Evolutionary conservation across 495 filamentous ascomycete species (phyloP), one percentile per base, ranked within the genome.

Genomic region (Cenococcum geophilum): DNA sequence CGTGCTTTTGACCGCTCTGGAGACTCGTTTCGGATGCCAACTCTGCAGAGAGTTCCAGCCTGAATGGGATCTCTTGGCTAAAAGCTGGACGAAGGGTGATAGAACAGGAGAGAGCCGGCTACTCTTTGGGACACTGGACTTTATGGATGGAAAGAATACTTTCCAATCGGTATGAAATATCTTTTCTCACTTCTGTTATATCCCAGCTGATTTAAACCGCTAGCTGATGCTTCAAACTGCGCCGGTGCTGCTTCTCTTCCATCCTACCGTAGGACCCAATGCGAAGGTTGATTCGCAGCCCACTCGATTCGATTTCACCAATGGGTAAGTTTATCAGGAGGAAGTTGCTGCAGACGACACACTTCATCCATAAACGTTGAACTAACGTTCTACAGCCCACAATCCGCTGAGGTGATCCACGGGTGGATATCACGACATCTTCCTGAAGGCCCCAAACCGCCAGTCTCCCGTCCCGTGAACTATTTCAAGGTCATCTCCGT

Each of bases 151-250:
- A 20, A 90, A 87, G 71, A 80, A 80, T 5, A 89, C 86, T 10
- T 99, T 99, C 66, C 86, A 96, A 76, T 88, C 88, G 74, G 92
- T 97, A 80, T 67, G 78, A 35, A 52, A 5, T 35, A 50, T 37
- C 32, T 6, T 37, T 55, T 14, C 1, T 35, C 3, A 20, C 55
- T 12, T 35, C 36, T 50, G 18, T 35, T 59, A 4, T 37, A 5
- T 58, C 58, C 52, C 1, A 53, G 61, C 60, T 71, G 37, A 73
- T 60, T 1, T 25, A 22, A 22, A 4, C n/a, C 14, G 11, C n/a
- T 32, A 97, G 92, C 79, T 97, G 55, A 87, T 89, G 76, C 83
- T 99, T 42, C 92, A 96, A 85, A 95, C 93, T 40, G 93, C 95
- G 16, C 93, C 93, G 1, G 85, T 97, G 34, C 78, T 99, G 22